Evolutionary conservation across 345 rosid species (phyloP).

Genomic region (Raphanus raphanistrum): DNA sequence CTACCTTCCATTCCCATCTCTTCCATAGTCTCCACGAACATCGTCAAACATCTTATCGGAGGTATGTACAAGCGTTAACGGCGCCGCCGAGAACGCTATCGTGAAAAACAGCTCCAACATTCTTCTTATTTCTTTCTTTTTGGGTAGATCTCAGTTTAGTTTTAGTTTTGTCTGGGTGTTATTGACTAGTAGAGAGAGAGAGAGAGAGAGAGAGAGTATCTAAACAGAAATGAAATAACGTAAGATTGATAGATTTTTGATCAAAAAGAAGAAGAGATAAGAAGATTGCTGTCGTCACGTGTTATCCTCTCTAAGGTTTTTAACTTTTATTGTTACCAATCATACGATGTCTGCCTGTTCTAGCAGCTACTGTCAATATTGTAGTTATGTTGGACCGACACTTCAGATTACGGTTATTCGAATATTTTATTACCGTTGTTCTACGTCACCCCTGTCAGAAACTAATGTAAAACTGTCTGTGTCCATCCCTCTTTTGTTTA

Average conservation of each 20-base stretch:
- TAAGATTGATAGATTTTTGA: neutral
- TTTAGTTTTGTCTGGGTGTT: neutral
- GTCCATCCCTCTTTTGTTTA: neutral
- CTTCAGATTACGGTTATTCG: neutral
- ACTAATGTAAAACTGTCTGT: neutral
- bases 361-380: constrained; percentile 2
- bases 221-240: constrained; percentile 10
- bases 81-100: constrained; percentile 84
- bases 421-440: neutral
- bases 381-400: constrained; percentile 22
- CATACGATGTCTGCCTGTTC: constrained; percentile 12
- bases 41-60: constrained; percentile 76
- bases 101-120: constrained; percentile 79
- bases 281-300: constrained; percentile 31
- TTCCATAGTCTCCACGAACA: constrained; percentile 76
- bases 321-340: too few relatives aligned
- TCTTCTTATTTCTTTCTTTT: neutral
- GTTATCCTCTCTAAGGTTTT: neutral
- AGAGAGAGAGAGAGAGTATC: neutral
- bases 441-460: too few relatives aligned
- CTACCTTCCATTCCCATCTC: constrained; percentile 60
- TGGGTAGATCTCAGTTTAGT: constrained; percentile 1
- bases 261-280: neutral
- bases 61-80: constrained; percentile 84
- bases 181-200: neutral